Evolutionary conservation across 129 eudicot genomes (phyloP).

Genomic region (Artemisia annua): DNA sequence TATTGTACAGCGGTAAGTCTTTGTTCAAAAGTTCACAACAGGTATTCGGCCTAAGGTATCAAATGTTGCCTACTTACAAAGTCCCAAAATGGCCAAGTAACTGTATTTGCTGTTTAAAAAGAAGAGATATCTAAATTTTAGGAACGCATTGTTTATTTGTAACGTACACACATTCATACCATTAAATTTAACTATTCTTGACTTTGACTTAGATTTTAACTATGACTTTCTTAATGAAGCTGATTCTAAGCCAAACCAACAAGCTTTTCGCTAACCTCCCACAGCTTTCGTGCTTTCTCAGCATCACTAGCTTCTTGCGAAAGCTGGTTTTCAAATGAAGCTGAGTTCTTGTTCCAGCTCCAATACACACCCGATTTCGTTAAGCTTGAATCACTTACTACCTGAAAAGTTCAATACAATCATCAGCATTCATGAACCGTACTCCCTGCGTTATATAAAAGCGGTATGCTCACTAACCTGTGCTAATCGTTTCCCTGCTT

Average conservation of each 20-base stretch:
- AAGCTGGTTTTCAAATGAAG: conserved; percentile 91
- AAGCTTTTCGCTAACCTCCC: conserved; percentile 96
- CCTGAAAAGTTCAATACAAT: conserved; percentile 39
- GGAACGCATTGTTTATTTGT: conserved; percentile 2
- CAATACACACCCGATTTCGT: conserved; percentile 95
- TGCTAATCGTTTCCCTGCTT: conserved; percentile 86
- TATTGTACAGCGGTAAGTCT: not conserved
- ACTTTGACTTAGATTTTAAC: conserved; percentile 1
- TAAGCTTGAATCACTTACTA: conserved; percentile 71
- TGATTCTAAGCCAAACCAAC: conserved; percentile 73
- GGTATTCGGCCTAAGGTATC: no score
- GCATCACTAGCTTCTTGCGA: conserved; percentile 94
- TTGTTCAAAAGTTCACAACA: no score
- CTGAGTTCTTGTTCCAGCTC: conserved; percentile 95
- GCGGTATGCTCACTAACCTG: conserved; percentile 47
- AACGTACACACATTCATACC: not conserved
- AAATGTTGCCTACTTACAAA: no score
- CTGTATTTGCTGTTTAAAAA: no score
- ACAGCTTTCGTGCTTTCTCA: conserved; percentile 80
- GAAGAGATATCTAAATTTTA: not conserved
- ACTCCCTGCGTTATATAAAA: not conserved
- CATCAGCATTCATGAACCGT: conserved; percentile 1
- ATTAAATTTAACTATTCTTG: not conserved
- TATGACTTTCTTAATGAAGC: not conserved
- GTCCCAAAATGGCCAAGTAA: no score